These are phyloP conservation scores for Byssoonygena ceratinophila DNA, from an alignment of 2,329 filamentous ascomycete species.

Conservation along the genomic window DNA sequence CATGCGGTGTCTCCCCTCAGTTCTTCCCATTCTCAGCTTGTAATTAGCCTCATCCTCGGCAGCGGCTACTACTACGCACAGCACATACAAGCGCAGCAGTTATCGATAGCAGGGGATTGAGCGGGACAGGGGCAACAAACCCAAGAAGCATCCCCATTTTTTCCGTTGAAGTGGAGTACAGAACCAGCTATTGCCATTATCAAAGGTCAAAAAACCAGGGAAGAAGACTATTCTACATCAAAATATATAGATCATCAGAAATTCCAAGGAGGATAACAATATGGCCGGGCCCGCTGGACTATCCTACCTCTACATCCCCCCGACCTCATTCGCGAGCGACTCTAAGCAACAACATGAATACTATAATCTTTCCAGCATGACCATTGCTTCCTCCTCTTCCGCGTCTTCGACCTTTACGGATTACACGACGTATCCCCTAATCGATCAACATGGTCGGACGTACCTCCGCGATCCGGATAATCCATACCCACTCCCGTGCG, in stretches of 20 bases:
- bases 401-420: constrained; percentile 26
- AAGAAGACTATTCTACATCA: neutral
- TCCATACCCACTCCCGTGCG: constrained; percentile 76
- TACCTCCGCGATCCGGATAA: constrained; percentile 66
- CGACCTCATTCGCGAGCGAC: constrained; percentile 6
- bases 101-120: neutral
- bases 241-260: neutral
- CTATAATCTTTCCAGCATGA: constrained; percentile 11
- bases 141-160: neutral
- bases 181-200: neutral
- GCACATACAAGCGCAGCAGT: too few species aligned
- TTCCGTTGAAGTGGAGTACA: constrained; percentile 3
- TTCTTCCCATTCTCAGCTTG: too few species aligned
- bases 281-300: constrained; percentile 15
- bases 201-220: neutral
- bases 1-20: too few species aligned
- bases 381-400: constrained; percentile 28
- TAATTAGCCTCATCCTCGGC: too few species aligned
- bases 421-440: constrained; percentile 47
- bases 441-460: constrained; percentile 65
- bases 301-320: constrained; percentile 16
- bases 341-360: constrained; percentile 8
- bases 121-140: neutral
- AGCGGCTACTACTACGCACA: too few species aligned
- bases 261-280: neutral